These are phyloP conservation scores for Fusarium pilosicola DNA, from an alignment of 2,329 filamentous ascomycete species.

Conservation along the genomic window DNA sequence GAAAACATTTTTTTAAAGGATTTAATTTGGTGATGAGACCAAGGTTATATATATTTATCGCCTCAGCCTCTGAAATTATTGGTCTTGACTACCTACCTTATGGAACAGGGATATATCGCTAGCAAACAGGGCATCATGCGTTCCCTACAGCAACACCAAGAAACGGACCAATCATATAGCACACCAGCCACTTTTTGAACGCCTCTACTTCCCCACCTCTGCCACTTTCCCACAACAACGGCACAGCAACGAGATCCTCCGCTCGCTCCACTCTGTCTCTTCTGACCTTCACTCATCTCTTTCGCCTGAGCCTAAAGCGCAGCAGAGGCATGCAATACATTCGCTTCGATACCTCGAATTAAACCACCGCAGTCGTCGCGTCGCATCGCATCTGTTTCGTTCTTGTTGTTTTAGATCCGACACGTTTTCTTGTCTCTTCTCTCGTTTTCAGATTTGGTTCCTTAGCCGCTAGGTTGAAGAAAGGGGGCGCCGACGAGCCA, in stretches of 20 bases:
- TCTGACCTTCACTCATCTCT: slow-evolving; percentile 18
- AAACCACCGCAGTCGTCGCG: slow-evolving; percentile 8
- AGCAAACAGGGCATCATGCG: slow-evolving; percentile 18
- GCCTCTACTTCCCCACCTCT: slow-evolving; percentile 3
- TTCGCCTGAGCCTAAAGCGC: slow-evolving; percentile 12
- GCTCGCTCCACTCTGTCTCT: slow-evolving; percentile 27
- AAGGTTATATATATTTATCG: background rate
- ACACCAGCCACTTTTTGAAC: slow-evolving; percentile 16
- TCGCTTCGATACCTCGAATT: slow-evolving; percentile 25
- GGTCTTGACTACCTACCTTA: background rate
- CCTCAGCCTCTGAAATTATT: background rate
- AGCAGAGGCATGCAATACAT: slow-evolving; percentile 34
- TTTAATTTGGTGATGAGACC: background rate
- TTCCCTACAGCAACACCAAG: slow-evolving; percentile 29
- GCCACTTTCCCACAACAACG: slow-evolving; percentile 31
- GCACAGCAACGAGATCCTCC: slow-evolving; percentile 41
- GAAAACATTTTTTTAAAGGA: background rate
- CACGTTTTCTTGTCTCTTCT: background rate
- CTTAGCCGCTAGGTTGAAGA: slow-evolving; percentile 25
- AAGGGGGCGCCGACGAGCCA: slow-evolving; percentile 24
- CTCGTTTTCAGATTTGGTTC: slow-evolving; percentile 1
- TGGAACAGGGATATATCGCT: background rate
- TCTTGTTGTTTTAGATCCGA: slow-evolving; percentile 8
- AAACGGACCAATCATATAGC: slow-evolving; percentile 12
- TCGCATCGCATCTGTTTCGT: background rate